Evolutionary conservation across 2,329 filamentous ascomycete genomes (phyloP), one percentile per base, ranked within the genome.

Genomic region (Sarocladium brachiariae): DNA sequence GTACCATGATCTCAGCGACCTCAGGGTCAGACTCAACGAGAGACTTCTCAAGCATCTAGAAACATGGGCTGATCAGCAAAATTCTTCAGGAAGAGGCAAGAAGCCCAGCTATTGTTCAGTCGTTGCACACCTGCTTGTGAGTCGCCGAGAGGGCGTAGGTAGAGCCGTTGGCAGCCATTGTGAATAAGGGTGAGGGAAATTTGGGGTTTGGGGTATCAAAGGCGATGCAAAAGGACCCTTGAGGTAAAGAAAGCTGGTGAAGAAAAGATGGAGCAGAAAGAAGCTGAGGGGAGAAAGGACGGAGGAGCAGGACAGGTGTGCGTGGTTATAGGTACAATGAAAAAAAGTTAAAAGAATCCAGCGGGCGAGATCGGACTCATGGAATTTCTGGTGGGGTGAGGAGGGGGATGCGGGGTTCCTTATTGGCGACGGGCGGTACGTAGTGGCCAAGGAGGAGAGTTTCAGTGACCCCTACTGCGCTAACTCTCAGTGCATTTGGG

Each of bases 1-100:
- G 58, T 79, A 95, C 89, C 91, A 99, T 97, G 73, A 99, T 96
- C 75, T 87, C 78, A 59, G 90, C 90, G 65, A 99, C 89, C 80
- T 97, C 91, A 52, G 89, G 86, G 71, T 99, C 93, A 52, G 86
- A 85, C 62, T 96, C 89, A 63, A 92, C 75, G 63, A 99, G 83
- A 70, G 89, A 87, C 78, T 89, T 93, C 82, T 97, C 88, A 77
- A 99, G 89, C 82, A 97, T 84, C 90, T 96, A 52, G 35, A n/a
- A n/a, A n/a, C n/a, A n/a, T n/a, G n/a, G n/a, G n/a, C n/a, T n/a
- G n/a, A n/a, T n/a, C n/a, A n/a, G n/a, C n/a, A n/a, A n/a, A n/a
- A n/a, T n/a, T n/a, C n/a, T n/a, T n/a, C n/a, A n/a, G n/a, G n/a
- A n/a, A n/a, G n/a, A n/a, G n/a, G n/a, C n/a, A n/a, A n/a, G n/a